Percentiles rank a stretch among this genome's conserved stretches.
Evolutionary conservation across 75 land plant genomes (phyloP).

Genomic region (Azolla pinnata): DNA sequence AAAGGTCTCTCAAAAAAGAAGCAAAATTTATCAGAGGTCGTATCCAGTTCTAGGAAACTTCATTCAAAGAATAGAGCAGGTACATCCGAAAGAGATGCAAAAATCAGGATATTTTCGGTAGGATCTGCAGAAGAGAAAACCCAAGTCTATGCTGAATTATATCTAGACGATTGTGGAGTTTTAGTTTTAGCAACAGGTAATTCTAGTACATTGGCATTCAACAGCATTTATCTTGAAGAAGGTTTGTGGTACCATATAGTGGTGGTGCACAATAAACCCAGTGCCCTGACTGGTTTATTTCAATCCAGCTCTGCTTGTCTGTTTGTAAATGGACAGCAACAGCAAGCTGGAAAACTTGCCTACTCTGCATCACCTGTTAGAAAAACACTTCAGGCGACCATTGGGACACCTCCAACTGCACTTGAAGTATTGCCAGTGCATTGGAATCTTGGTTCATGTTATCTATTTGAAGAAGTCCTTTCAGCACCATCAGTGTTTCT

Average conservation of each 20-base stretch:
- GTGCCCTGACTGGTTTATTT: conserved; percentile 94
- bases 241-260: conserved; percentile 90
- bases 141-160: conserved; percentile 64
- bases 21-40: conserved; percentile 17
- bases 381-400: conserved; percentile 70
- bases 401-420: conserved; percentile 57
- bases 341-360: conserved; percentile 89
- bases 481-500: conserved; percentile 71
- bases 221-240: conserved; percentile 73
- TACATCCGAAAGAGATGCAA: conserved; percentile 11
- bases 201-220: conserved; percentile 58
- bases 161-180: conserved; percentile 66
- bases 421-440: conserved; percentile 45
- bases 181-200: conserved; percentile 82
- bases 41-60: conserved; percentile 11
- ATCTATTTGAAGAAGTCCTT: conserved; percentile 92
- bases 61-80: conserved; percentile 17
- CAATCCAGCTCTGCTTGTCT: conserved; percentile 90
- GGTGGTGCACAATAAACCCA: conserved; percentile 93
- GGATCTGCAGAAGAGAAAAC: conserved; percentile 62
- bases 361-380: conserved; percentile 84
- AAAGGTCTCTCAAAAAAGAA: conserved; percentile 40
- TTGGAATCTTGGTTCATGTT: conserved; percentile 83
- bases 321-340: conserved; percentile 81
- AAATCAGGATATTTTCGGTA: conserved; percentile 76